Percentiles rank a stretch among this genome's conserved stretches.
Evolutionary conservation across 805 yeast species (phyloP).

Genomic region (Starmerella roubikii): DNA sequence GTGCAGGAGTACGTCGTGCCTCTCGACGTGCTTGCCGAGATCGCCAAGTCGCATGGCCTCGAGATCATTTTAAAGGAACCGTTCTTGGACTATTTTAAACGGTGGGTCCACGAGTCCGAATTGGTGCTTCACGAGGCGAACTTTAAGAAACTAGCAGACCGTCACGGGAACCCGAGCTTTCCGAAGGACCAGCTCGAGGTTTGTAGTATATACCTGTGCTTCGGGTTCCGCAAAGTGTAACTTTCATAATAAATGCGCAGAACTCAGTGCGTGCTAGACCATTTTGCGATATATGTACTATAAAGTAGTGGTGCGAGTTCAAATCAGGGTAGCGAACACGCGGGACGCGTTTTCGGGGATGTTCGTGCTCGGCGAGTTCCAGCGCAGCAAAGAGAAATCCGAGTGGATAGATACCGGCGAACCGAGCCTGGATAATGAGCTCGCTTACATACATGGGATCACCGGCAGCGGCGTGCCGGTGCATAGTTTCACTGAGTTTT

Average conservation of each 20-base stretch:
- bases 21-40: constrained; percentile 67
- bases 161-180: constrained; percentile 73
- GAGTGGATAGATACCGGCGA: constrained; percentile 6
- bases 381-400: background rate
- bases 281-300: too few species aligned
- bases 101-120: constrained; percentile 45
- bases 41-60: constrained; percentile 74
- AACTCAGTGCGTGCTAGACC: too few species aligned
- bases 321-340: too few species aligned
- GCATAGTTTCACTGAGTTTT: constrained; percentile 16
- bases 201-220: constrained; percentile 69
- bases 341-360: too few species aligned
- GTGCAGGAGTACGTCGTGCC: constrained; percentile 97
- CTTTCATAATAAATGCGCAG: background rate
- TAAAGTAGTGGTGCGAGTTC: too few species aligned
- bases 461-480: constrained; percentile 7
- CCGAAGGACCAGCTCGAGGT: constrained; percentile 85
- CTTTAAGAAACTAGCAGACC: constrained; percentile 39
- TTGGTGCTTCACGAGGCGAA: constrained; percentile 21
- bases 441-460: constrained; percentile 2
- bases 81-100: constrained; percentile 68
- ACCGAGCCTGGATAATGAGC: constrained; percentile 5
- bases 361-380: constrained; percentile 6
- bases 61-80: constrained; percentile 59
- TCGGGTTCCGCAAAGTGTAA: constrained; percentile 45